Conservation (phyloP, 2,329 filamentous ascomycete genomes). For the Rhytidhysteron rufulum region DNA sequence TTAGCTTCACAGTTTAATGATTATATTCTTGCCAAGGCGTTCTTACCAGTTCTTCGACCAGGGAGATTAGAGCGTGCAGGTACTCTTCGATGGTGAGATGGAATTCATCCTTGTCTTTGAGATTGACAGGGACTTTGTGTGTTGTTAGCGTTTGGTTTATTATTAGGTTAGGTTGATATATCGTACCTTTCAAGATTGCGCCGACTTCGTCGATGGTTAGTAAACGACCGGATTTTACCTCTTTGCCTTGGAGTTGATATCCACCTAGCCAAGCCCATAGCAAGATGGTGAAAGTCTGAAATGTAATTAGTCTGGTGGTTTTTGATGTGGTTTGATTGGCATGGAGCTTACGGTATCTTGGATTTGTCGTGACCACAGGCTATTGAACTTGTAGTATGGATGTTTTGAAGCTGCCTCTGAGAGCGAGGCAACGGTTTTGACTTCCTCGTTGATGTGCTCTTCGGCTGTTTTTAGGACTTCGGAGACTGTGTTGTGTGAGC, state of each 20-base stretch:
- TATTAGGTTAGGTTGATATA: conserved; percentile 11
- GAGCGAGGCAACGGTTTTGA: conserved; percentile 67
- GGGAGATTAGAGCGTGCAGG: conserved; percentile 77
- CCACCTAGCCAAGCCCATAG: conserved; percentile 77
- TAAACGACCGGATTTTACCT: conserved; percentile 58
- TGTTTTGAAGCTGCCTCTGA: conserved; percentile 72
- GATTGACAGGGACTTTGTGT: conserved; percentile 73
- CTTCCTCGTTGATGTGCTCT: conserved; percentile 66
- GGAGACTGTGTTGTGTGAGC: conserved; percentile 52
- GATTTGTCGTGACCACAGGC: conserved; percentile 76
- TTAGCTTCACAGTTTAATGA: conserved; percentile 6
- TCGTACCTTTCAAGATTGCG: conserved; percentile 64
- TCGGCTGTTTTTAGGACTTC: conserved; percentile 67
- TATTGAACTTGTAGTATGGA: conserved; percentile 98
- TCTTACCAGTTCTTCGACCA: conserved; percentile 79
- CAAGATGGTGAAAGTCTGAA: conserved; percentile 55
- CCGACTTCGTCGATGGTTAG: conserved; percentile 88
- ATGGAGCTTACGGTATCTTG: conserved; percentile 68
- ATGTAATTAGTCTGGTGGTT: conserved; percentile 9
- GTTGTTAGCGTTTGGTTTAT: conserved; percentile 4
- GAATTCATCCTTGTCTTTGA: conserved; percentile 86
- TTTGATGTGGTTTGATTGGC: no score
- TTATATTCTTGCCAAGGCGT: background rate
- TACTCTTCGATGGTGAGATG: conserved; percentile 98
- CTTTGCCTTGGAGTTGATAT: conserved; percentile 51